These are phyloP conservation scores for Venturia oleaginea DNA, from an alignment of 2,329 filamentous ascomycete species.

Conservation along the genomic window DNA sequence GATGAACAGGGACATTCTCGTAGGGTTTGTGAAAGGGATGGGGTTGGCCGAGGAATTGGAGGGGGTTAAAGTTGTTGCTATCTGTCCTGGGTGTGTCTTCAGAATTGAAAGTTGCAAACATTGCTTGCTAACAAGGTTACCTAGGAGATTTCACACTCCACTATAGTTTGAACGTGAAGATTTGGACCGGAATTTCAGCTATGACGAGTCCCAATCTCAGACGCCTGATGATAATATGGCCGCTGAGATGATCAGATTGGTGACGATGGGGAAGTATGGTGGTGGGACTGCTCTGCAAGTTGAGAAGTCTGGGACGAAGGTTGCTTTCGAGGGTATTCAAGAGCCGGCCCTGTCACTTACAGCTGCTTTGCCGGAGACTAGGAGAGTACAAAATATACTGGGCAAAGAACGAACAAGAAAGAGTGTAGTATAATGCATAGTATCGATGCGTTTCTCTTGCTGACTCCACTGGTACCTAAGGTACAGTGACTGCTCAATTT, in stretches of 20 bases:
- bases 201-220: background rate
- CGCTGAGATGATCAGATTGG: constrained; percentile 21
- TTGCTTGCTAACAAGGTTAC: background rate
- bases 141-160: background rate
- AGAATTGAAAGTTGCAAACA: background rate
- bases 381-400: background rate
- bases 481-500: background rate
- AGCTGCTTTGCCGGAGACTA: background rate
- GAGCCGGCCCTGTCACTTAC: background rate
- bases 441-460: too few species aligned
- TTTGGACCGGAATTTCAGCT: background rate
- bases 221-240: constrained; percentile 23
- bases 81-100: background rate
- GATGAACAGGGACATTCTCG: constrained; percentile 23
- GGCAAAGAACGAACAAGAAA: background rate
- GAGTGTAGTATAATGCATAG: too few species aligned
- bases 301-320: background rate
- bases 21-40: constrained; percentile 25
- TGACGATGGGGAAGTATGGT: constrained; percentile 18
- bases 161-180: background rate
- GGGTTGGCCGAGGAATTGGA: background rate
- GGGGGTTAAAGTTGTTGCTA: background rate
- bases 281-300: constrained; percentile 19
- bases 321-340: background rate
- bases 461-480: too few species aligned